Evolutionary conservation across 768 basidiomycete species (phyloP).

Genomic region (Psilocybe sp.): DNA sequence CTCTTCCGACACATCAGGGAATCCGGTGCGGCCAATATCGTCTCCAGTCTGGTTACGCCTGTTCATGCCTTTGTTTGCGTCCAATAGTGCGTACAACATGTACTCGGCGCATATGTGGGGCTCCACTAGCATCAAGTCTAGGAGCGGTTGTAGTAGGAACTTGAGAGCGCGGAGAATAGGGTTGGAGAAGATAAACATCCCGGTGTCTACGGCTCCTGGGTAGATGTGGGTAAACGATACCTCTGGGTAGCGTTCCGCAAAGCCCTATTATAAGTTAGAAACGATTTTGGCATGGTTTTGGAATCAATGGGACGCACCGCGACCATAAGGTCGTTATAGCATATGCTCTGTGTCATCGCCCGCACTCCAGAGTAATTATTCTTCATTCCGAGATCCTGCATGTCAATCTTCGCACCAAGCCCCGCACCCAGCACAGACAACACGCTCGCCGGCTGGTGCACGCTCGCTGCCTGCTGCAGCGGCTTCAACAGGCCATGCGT

Average conservation of each 20-base stretch:
- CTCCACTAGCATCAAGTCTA: slow-evolving; percentile 18
- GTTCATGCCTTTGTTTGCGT: slow-evolving; percentile 19
- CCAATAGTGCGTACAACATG: slow-evolving; percentile 27
- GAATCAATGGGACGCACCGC: slow-evolving; percentile 18
- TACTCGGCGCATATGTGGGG: slow-evolving; percentile 27
- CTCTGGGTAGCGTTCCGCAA: slow-evolving; percentile 35
- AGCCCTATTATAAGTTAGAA: slow-evolving; percentile 22
- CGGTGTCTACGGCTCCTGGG: slow-evolving; percentile 39
- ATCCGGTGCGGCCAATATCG: slow-evolving; percentile 17
- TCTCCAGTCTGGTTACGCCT: slow-evolving; percentile 16
- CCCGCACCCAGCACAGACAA: slow-evolving; percentile 32
- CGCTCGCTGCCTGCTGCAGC: slow-evolving; percentile 29
- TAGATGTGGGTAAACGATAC: slow-evolving; percentile 41
- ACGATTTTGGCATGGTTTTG: neutral
- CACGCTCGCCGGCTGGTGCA: slow-evolving; percentile 36
- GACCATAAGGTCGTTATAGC: slow-evolving; percentile 38
- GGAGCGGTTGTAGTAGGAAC: slow-evolving; percentile 16
- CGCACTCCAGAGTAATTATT: slow-evolving; percentile 25
- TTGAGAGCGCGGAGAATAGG: slow-evolving; percentile 14
- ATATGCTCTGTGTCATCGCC: slow-evolving; percentile 22
- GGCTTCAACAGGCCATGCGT: slow-evolving; percentile 35
- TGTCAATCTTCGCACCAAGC: slow-evolving; percentile 24
- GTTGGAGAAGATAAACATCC: slow-evolving; percentile 9
- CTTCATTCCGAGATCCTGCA: slow-evolving; percentile 38
- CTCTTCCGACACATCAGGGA: slow-evolving; percentile 12